These are phyloP conservation scores for Saccharomycopsis amapae DNA, from an alignment of 805 yeast species.

Conservation along the genomic window DNA sequence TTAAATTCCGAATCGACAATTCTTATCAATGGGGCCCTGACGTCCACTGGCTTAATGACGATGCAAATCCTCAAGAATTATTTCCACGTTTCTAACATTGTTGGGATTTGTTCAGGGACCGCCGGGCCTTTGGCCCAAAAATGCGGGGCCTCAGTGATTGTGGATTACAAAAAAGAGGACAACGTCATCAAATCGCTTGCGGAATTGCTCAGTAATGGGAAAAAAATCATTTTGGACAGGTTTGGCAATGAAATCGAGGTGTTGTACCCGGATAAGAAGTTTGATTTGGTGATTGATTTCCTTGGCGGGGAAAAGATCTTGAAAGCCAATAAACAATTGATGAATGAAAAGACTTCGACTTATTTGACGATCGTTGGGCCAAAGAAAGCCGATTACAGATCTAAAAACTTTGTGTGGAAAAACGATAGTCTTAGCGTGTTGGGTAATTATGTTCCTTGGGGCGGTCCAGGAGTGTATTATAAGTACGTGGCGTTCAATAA, in stretches of 20 bases:
- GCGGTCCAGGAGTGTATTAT: conserved; percentile 28
- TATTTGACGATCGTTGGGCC: conserved; percentile 65
- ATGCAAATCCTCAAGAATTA: conserved; percentile 51
- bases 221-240: conserved; percentile 20
- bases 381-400: conserved; percentile 33
- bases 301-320: conserved; percentile 59
- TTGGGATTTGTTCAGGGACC: conserved; percentile 49
- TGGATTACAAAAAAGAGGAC: conserved; percentile 40
- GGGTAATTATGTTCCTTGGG: conserved; percentile 1
- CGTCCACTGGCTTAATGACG: conserved; percentile 61
- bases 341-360: conserved; percentile 30
- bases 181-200: conserved; percentile 24
- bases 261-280: conserved; percentile 37
- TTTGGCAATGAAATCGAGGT: conserved; percentile 24
- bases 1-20: conserved; percentile 41
- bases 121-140: conserved; percentile 38
- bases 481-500: conserved; percentile 31
- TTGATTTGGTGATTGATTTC: conserved; percentile 62
- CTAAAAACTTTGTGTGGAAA: conserved; percentile 13
- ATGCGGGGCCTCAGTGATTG: conserved; percentile 45
- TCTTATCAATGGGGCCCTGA: conserved; percentile 68
- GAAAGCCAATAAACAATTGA: conserved; percentile 7
- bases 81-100: conserved; percentile 47
- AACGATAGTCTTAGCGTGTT: background rate
- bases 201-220: conserved; percentile 27